Base-by-base conservation (phyloP, 257 asterid genomes). In the Solanum chilense region DNA sequence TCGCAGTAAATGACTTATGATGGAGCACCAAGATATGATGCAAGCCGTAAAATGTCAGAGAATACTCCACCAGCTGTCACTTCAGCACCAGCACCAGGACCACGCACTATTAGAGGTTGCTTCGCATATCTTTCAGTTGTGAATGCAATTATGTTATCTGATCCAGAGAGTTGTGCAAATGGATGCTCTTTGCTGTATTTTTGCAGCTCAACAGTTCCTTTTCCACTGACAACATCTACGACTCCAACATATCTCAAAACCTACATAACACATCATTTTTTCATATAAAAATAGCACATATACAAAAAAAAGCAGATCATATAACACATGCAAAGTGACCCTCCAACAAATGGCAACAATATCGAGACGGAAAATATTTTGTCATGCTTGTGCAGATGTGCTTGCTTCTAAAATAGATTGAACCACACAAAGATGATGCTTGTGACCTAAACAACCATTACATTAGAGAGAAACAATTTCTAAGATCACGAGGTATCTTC, bases 1-100 rank as follows among this genome's bases (percentile, higher is more conserved):
- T 76, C n/a, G 37, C 35, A 76, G 83, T n/a, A 23, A 42, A 76
- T 76, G 33, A 69, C 64, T 92, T 92, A 95, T 75, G 98, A 97
- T 39, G 99, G 99, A 37, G 99, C 98, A 8, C 99, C 99, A 29
- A 96, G 98, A 90, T 97, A 96, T 1, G 99, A 96, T 31, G 99
- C 96, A 68, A 97, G 99, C 75, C 99, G 98, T 90, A 97, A 90
- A 83, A 97, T 89, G 91, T 97, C 99, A 27, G 99, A 92, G 91
- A 97, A 96, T 37, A 97, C 98, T 86, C 99, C 99, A 42, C 96
- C 99, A 11, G 99, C 99, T 0, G 99, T 97, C 68, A 97, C 99
- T 91, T 93, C 99, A 33, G 99, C 99, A 37, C 99, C 99, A 13
- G 99, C 99, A 89, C 99, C 99, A 2, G 99, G 99, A 45, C 99